Base-by-base conservation (phyloP, 2,329 filamentous ascomycete genomes). In the Ramularia endophylla region DNA sequence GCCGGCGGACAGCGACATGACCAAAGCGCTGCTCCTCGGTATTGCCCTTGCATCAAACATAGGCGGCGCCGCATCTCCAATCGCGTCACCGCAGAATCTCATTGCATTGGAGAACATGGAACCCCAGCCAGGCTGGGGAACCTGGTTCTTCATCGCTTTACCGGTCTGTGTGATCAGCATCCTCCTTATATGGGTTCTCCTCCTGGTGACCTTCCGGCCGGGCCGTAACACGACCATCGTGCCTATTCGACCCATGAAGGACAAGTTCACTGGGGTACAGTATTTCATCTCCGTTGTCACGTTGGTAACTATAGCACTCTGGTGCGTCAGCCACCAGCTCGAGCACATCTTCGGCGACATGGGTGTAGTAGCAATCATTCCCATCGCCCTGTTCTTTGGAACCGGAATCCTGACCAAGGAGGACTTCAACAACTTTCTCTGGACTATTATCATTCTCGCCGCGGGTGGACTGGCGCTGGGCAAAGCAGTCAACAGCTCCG, bases 391-490 rank as follows among this genome's bases (percentile, higher is more conserved):
- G 30, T 98, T 98, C 75, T 98, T 98, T 57, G 92, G 92, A 40
- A 89, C 88, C 2, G 92, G 92, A 8, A 90, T 97, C 52, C 73
- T 98, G 22, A 97, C 89, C 36, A 98, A 97, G 67, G 92, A 97
- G 66, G 92, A 98, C 67, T 98, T 98, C 63, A 98, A 98, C 72
- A 98, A 98, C 65, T 98, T 98, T 65, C 83, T 95, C 28, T 98
- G 92, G 92, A 98, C 94, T 15, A 98, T 98, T 65, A 95, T 98
- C 66, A 97, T 98, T 58, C 81, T 98, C 15, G 92, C 92, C 0
- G 90, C 92, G 0, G 92, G 92, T 34, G 92, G 92, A 6, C 70
- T 98, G 25, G 88, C 88, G 1, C 79, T 98, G 0, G 92, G 92
- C 42, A 95, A 94, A 64, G 86, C 90, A 0, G 92, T 98, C 44